A percentile compares a stretch with the other conserved stretches of the same genome.
Evolutionary conservation across 345 rosid species (phyloP).

Genomic region (Citrus medica): DNA sequence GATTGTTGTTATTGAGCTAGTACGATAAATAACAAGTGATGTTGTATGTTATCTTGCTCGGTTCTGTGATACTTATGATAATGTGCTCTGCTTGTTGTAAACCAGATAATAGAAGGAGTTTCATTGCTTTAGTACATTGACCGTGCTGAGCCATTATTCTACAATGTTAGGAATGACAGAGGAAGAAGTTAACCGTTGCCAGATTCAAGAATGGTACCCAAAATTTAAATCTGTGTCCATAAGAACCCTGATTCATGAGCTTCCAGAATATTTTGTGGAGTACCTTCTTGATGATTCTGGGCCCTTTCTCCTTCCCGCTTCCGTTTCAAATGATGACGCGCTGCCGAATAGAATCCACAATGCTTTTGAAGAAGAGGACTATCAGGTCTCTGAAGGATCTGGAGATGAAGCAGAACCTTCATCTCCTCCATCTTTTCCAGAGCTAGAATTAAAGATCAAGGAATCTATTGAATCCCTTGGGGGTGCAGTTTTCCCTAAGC

Average conservation of each 20-base stretch:
- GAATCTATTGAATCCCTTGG: constrained; percentile 68
- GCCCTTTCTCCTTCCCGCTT: constrained; percentile 69
- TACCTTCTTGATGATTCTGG: constrained; percentile 73
- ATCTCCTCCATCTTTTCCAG: constrained; percentile 58
- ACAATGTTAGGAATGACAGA: constrained; percentile 44
- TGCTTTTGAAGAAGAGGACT: constrained; percentile 64
- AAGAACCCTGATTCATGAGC: constrained; percentile 62
- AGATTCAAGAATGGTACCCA: constrained; percentile 88
- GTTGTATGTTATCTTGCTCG: neutral
- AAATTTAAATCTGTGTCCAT: constrained; percentile 64
- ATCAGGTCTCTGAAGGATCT: constrained; percentile 56
- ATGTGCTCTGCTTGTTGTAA: neutral
- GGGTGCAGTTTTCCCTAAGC: constrained; percentile 66
- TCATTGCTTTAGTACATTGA: neutral
- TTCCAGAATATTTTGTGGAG: constrained; percentile 69
- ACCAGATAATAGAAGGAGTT: neutral
- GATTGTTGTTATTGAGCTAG: too few species aligned
- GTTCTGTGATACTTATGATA: neutral
- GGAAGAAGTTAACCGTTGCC: constrained; percentile 72
- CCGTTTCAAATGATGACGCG: constrained; percentile 62
- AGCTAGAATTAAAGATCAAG: constrained; percentile 58
- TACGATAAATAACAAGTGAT: too few species aligned
- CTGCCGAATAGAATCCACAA: constrained; percentile 71
- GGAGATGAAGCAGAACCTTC: constrained; percentile 59
- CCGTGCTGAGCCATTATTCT: neutral